Conservation (phyloP, 2,329 filamentous ascomycete species). For the Phialocephala sp. region DNA sequence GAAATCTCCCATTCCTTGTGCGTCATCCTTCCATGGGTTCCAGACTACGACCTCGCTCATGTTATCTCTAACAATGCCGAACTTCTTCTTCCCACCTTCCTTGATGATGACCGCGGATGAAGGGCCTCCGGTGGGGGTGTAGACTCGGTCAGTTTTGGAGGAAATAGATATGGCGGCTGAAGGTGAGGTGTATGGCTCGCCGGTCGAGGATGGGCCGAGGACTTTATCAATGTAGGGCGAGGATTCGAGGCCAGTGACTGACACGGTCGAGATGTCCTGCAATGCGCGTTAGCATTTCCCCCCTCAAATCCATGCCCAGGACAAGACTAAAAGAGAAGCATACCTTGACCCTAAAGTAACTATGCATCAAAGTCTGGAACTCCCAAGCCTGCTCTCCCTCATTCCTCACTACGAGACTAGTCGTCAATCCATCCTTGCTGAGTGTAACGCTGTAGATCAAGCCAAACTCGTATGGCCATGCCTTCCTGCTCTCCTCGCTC, state of each 20-base stretch:
- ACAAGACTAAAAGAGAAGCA: slow-evolving; percentile 38
- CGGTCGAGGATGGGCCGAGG: slow-evolving; percentile 50
- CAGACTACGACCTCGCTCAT: slow-evolving; percentile 90
- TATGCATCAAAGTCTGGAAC: slow-evolving; percentile 90
- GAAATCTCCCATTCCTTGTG: slow-evolving; percentile 83
- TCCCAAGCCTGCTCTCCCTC: slow-evolving; percentile 82
- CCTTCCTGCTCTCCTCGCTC: slow-evolving; percentile 67
- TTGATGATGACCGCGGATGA: slow-evolving; percentile 62
- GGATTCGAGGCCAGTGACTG: slow-evolving; percentile 76
- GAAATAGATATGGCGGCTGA: slow-evolving; percentile 68
- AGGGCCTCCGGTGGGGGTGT: slow-evolving; percentile 71
- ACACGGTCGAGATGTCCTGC: slow-evolving; percentile 79
- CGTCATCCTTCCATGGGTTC: slow-evolving; percentile 95
- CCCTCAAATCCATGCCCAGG: neutral
- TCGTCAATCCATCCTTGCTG: slow-evolving; percentile 74
- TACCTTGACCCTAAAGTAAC: slow-evolving; percentile 84
- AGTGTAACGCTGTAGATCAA: slow-evolving; percentile 94
- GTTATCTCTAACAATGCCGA: slow-evolving; percentile 81
- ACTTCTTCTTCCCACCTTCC: slow-evolving; percentile 67
- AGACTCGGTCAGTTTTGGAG: slow-evolving; percentile 86
- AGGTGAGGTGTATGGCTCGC: slow-evolving; percentile 68
- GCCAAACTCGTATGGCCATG: slow-evolving; percentile 88
- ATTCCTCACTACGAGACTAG: slow-evolving; percentile 86
- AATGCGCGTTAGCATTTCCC: slow-evolving; percentile 10
- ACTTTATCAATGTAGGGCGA: slow-evolving; percentile 87